Percentiles rank a stretch among this genome's conserved stretches.
Evolutionary conservation across 768 basidiomycete genomes (phyloP).

Genomic region (Pulveroboletus frians): DNA sequence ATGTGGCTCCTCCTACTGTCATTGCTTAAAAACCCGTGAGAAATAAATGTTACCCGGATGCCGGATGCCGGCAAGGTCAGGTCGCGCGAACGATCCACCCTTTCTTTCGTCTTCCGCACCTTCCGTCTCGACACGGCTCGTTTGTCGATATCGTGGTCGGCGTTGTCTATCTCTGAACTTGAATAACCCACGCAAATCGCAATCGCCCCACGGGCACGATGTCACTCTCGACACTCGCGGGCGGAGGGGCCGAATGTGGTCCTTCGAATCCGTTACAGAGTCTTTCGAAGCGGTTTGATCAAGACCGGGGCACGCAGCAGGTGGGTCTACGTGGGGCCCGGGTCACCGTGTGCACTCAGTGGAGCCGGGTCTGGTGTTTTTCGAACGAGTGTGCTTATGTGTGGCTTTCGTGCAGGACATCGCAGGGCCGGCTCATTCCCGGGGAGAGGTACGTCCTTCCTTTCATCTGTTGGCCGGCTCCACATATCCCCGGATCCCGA

Average conservation of each 20-base stretch:
- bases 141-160: not conserved
- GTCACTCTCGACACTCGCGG: constrained; percentile 77
- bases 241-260: constrained; percentile 67
- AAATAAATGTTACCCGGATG: not conserved
- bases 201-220: constrained; percentile 32
- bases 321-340: constrained; percentile 34
- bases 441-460: constrained; percentile 38
- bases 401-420: constrained; percentile 49
- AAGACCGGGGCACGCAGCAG: constrained; percentile 75
- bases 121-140: not conserved
- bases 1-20: no score
- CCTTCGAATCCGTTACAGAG: constrained; percentile 79
- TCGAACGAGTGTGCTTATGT: constrained; percentile 1
- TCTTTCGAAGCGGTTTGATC: constrained; percentile 73
- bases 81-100: not conserved
- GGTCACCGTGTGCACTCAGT: not conserved
- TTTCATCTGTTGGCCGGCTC: constrained; percentile 10
- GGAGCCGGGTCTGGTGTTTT: not conserved
- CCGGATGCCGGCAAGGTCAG: not conserved
- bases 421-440: constrained; percentile 47
- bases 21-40: constrained; percentile 13
- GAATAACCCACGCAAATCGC: not conserved
- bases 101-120: not conserved
- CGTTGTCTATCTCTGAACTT: not conserved
- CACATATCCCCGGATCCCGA: not conserved